A percentile compares a stretch with the other conserved stretches of the same genome.
phyloP scores from a whole-genome alignment of 2,329 filamentous ascomycete species.

The Sarocladiaceae sp. region DNA sequence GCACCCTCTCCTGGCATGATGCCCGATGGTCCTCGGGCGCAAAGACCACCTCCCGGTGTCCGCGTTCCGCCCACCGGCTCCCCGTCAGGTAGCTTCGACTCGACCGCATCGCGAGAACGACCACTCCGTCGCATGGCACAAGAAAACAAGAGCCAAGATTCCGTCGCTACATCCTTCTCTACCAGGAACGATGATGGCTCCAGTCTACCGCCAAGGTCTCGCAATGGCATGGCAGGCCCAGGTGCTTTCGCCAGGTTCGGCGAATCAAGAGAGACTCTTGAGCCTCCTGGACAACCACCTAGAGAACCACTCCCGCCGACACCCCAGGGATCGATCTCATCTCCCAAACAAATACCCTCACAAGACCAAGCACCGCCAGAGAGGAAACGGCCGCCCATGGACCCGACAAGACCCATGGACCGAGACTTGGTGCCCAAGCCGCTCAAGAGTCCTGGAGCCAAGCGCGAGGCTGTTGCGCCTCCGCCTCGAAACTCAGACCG shows the following conservation, averaged over 20 bases:
- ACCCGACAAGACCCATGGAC: conserved; percentile 50
- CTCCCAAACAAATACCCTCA: conserved; percentile 16
- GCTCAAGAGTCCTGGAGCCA: conserved; percentile 46
- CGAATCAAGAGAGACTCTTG: conserved; percentile 2
- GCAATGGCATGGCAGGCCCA: conserved; percentile 7
- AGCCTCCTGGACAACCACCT: conserved; percentile 1
- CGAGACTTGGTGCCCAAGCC: conserved; percentile 55
- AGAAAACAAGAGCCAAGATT: conserved; percentile 55
- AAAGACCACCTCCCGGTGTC: conserved; percentile 22
- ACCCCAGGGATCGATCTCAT: conserved; percentile 12
- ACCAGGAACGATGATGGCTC: conserved; percentile 22
- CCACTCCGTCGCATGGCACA: conserved; percentile 43
- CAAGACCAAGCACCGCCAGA: conserved; percentile 54
- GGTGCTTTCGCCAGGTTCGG: conserved; percentile 7
- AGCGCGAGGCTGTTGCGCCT: conserved; percentile 39
- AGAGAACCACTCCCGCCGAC: conserved; percentile 14
- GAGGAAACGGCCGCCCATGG: conserved; percentile 63
- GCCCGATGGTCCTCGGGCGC: conserved; percentile 23
- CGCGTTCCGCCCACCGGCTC: conserved; percentile 37
- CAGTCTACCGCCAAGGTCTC: background rate
- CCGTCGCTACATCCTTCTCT: conserved; percentile 42
- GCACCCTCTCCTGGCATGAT: conserved; percentile 13
- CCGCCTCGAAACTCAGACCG: conserved; percentile 49
- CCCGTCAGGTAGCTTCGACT: conserved; percentile 49
- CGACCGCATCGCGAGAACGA: conserved; percentile 33